Percentiles rank a stretch among this genome's conserved stretches.
Evolutionary conservation across 2,329 filamentous ascomycete species (phyloP).

Genomic region (Ophiocordyceps camponoti-floridani): DNA sequence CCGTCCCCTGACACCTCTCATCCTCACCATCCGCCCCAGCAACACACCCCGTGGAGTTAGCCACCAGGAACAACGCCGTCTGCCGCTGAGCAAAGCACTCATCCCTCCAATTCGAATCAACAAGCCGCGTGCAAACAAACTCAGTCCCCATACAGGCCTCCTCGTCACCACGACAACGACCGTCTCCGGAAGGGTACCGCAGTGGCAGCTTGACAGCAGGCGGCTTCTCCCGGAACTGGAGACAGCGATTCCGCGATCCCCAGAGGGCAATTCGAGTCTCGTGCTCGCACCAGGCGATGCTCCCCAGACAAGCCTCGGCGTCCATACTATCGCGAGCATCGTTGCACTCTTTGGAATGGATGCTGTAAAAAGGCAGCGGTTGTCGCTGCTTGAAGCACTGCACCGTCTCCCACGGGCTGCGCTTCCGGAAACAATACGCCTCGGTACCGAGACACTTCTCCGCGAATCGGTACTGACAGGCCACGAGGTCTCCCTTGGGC

Average conservation of each 20-base stretch:
- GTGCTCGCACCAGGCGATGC: not conserved
- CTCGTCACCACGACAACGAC: not conserved
- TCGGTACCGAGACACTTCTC: not conserved
- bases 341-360: not conserved
- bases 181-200: not conserved
- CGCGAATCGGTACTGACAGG: not conserved
- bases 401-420: not conserved
- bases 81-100: not conserved
- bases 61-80: not conserved
- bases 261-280: not conserved
- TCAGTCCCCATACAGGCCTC: not conserved
- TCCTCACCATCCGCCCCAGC: not conserved
- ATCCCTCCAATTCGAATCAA: not conserved
- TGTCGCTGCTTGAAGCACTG: not conserved
- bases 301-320: not conserved
- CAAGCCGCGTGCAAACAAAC: not conserved
- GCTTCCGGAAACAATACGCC: not conserved
- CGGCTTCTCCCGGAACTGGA: not conserved
- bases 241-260: not conserved
- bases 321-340: not conserved
- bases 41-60: not conserved
- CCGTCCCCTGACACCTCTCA: not conserved
- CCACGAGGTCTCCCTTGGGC: too few relatives aligned
- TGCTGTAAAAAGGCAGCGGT: not conserved
- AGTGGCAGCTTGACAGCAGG: not conserved